Evolutionary conservation across 495 filamentous ascomycete species (phyloP).

Genomic region (Xylaria scruposa): DNA sequence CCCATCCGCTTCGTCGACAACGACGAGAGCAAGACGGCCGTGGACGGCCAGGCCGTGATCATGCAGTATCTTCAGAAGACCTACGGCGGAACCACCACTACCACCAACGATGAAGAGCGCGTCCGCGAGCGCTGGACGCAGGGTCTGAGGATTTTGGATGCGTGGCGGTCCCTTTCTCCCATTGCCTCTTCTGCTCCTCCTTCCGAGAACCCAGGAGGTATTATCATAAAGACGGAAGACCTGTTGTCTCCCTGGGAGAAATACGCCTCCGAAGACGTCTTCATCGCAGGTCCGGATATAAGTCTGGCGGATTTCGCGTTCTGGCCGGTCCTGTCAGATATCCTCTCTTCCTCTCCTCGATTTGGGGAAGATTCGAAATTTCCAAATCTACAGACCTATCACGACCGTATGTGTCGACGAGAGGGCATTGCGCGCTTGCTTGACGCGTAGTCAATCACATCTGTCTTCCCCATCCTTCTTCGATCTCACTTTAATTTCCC

Average conservation of each 20-base stretch:
- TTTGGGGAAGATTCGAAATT: background rate
- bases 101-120: constrained; percentile 40
- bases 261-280: constrained; percentile 53
- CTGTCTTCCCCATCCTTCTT: background rate
- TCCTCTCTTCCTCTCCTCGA: constrained; percentile 46
- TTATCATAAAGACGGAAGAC: background rate
- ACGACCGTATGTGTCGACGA: background rate
- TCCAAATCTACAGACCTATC: constrained; percentile 1
- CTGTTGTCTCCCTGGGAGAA: constrained; percentile 58
- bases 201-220: too few relatives aligned
- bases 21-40: constrained; percentile 51
- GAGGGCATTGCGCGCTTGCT: constrained; percentile 9
- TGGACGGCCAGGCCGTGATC: constrained; percentile 57
- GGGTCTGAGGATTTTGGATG: constrained; percentile 45
- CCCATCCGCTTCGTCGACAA: constrained; percentile 63
- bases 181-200: background rate
- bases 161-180: constrained; percentile 37
- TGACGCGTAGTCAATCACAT: background rate
- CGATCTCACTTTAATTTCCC: background rate
- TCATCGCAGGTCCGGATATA: constrained; percentile 62
- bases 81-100: constrained; percentile 40
- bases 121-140: constrained; percentile 47
- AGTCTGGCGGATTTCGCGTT: constrained; percentile 73
- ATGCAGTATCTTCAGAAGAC: constrained; percentile 63
- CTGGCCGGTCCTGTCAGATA: constrained; percentile 72